These are phyloP conservation scores for Aegilops umbellulata DNA, from an alignment of 176 grass and related monocot species.

Conservation along the genomic window DNA sequence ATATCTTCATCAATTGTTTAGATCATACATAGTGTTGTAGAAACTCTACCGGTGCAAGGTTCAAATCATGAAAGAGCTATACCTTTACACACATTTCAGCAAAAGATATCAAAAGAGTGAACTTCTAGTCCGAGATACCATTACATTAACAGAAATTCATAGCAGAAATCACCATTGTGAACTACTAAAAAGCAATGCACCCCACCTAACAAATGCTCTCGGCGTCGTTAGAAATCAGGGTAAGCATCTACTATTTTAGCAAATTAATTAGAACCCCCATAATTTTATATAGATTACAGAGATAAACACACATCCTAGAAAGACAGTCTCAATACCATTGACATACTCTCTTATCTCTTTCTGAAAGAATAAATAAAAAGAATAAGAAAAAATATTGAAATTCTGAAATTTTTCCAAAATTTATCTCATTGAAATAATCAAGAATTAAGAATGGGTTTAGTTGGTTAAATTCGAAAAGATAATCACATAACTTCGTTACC, in stretches of 20 bases:
- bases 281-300: background rate
- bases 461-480: no score
- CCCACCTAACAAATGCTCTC: background rate
- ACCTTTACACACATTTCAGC: background rate
- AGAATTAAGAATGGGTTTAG: no score
- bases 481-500: no score
- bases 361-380: no score
- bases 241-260: background rate
- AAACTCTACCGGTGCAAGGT: no score
- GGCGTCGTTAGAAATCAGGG: background rate
- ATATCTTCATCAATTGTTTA: no score
- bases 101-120: background rate
- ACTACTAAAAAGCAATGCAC: background rate
- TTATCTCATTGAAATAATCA: no score
- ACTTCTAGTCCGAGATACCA: background rate
- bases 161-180: background rate
- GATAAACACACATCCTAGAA: background rate
- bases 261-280: background rate
- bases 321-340: background rate
- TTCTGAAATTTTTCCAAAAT: no score
- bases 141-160: background rate
- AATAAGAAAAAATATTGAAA: no score
- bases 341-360: background rate
- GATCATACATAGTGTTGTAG: no score
- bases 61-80: background rate